These are phyloP conservation scores for Jacaranda copaia DNA, from an alignment of 257 asterid species.

Conservation along the genomic window DNA sequence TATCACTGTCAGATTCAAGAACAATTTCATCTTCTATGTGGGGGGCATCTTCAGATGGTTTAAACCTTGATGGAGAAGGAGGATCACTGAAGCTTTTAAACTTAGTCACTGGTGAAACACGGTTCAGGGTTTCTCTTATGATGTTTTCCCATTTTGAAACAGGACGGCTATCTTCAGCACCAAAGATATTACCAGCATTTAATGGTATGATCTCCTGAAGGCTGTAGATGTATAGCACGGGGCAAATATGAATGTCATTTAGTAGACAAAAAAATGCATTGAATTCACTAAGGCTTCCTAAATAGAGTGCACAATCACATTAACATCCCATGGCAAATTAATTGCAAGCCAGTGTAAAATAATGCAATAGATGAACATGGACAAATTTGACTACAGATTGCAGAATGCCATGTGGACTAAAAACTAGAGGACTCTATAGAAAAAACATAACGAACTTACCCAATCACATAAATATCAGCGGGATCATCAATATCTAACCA, in stretches of 20 bases:
- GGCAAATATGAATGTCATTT: neutral
- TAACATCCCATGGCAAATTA: neutral
- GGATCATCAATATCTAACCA: constrained; percentile 90
- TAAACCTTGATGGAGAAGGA: constrained; percentile 90
- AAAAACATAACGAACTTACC: constrained; percentile 57
- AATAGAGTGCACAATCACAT: neutral
- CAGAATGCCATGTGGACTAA: neutral
- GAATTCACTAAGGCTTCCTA: neutral
- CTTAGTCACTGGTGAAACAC: constrained; percentile 59
- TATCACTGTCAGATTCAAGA: constrained; percentile 76
- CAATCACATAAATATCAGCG: constrained; percentile 90
- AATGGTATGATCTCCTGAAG: constrained; percentile 94
- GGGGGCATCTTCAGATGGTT: constrained; percentile 77
- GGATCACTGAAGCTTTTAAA: constrained; percentile 88
- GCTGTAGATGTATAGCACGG: constrained; percentile 49
- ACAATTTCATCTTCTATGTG: constrained; percentile 66
- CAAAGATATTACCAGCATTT: constrained; percentile 90
- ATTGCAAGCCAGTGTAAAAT: constrained; percentile 26
- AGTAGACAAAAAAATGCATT: neutral
- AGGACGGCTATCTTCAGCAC: constrained; percentile 92
- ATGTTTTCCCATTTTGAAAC: constrained; percentile 82
- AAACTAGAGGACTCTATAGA: neutral
- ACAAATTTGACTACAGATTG: neutral
- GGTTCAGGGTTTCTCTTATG: constrained; percentile 78
- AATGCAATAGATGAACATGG: constrained; percentile 1